These are phyloP conservation scores for Ceriops decandra DNA, from an alignment of 345 rosid genomes.

Conservation along the genomic window DNA sequence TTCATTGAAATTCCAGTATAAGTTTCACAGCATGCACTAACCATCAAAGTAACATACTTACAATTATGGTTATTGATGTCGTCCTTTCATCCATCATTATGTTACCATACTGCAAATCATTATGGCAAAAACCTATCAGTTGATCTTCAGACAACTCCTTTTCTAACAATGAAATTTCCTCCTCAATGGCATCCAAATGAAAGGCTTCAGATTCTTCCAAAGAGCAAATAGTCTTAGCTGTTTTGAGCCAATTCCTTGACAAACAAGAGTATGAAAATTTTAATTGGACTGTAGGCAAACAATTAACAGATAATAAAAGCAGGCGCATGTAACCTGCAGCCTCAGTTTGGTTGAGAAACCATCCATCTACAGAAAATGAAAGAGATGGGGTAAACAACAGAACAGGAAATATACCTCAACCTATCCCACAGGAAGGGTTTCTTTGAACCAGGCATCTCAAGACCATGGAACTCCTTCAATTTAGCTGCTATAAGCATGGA, in stretches of 20 bases:
- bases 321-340: too few relatives aligned
- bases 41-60: constrained; percentile 8
- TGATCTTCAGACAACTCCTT: constrained; percentile 17
- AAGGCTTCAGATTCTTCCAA: constrained; percentile 22
- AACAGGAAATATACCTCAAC: constrained; percentile 19
- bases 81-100: constrained; percentile 32
- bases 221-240: constrained; percentile 20
- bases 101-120: constrained; percentile 36
- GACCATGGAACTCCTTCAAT: constrained; percentile 30
- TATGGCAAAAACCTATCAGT: constrained; percentile 28
- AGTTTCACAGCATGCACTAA: background rate
- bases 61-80: constrained; percentile 25
- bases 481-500: constrained; percentile 33
- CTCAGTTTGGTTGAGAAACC: too few relatives aligned
- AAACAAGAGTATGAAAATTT: background rate
- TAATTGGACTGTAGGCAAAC: too few relatives aligned
- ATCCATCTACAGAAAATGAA: background rate
- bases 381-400: background rate
- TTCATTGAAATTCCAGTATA: too few relatives aligned
- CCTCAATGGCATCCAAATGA: constrained; percentile 22
- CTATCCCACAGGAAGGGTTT: constrained; percentile 20
- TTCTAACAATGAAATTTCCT: constrained; percentile 24
- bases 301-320: too few relatives aligned
- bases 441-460: constrained; percentile 31
- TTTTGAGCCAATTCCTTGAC: constrained; percentile 28